Evolutionary conservation across 2,329 filamentous ascomycete species (phyloP).

Genomic region (Apiospora sp.): DNA sequence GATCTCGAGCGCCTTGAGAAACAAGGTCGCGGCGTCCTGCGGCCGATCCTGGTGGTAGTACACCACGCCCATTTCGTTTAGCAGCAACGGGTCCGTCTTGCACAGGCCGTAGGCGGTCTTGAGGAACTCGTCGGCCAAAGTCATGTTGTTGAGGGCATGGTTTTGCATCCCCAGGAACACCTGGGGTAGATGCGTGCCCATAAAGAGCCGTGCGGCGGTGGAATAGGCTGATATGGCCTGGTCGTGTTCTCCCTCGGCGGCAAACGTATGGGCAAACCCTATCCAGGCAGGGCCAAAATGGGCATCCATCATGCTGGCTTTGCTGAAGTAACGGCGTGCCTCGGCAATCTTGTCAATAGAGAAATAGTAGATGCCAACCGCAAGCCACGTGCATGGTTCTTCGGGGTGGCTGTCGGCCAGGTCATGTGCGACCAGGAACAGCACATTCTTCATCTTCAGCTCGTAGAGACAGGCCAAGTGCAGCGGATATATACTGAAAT

Average conservation of each 20-base stretch:
- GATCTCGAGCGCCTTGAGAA: constrained; percentile 78
- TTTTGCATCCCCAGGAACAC: constrained; percentile 99
- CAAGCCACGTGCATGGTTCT: constrained; percentile 91
- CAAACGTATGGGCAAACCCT: constrained; percentile 97
- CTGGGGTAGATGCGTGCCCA: constrained; percentile 94
- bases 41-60: constrained; percentile 89
- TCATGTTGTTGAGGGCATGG: constrained; percentile 93
- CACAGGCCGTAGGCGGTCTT: constrained; percentile 87
- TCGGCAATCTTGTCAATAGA: constrained; percentile 89
- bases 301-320: constrained; percentile 95
- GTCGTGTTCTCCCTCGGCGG: constrained; percentile 96
- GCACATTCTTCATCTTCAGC: constrained; percentile 82
- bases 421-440: constrained; percentile 93
- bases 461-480: constrained; percentile 93
- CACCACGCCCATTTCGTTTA: constrained; percentile 97
- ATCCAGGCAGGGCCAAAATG: constrained; percentile 99
- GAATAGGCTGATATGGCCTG: constrained; percentile 98
- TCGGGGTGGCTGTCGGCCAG: constrained; percentile 90
- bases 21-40: constrained; percentile 77
- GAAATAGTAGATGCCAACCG: constrained; percentile 95
- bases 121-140: constrained; percentile 91
- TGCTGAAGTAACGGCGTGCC: constrained; percentile 94
- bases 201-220: constrained; percentile 92
- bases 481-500: constrained; percentile 87
- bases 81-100: constrained; percentile 83